Evolutionary conservation across 164 flowering plant species (phyloP).

Genomic region (Berberis thunbergii): DNA sequence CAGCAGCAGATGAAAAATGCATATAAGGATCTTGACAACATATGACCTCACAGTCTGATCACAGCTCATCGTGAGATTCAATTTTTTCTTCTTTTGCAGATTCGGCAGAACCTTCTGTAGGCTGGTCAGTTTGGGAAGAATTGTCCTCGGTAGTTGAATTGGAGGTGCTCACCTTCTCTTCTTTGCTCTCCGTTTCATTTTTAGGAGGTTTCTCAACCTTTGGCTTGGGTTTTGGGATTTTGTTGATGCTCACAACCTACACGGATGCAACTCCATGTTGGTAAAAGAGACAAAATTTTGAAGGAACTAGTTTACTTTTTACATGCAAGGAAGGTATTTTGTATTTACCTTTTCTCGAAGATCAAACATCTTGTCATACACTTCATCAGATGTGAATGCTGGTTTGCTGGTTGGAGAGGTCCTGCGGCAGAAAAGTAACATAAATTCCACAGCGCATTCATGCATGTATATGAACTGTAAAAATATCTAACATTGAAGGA

Average conservation of each 20-base stretch:
- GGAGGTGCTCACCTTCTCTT: conserved; percentile 8
- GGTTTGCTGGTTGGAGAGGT: conserved; percentile 49
- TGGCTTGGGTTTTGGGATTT: conserved; percentile 94
- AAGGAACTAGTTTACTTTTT: not conserved
- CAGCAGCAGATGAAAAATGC: conserved; percentile 1
- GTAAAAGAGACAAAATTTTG: not conserved
- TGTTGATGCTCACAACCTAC: conserved; percentile 59
- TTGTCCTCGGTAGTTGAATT: conserved; percentile 14
- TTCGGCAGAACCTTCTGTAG: conserved; percentile 9
- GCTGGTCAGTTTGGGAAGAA: conserved; percentile 12
- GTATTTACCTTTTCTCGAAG: conserved; percentile 69
- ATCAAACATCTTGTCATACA: conserved; percentile 39
- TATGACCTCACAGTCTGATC: not conserved
- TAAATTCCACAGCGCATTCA: not conserved
- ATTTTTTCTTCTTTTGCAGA: conserved; percentile 9
- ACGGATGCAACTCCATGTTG: not conserved
- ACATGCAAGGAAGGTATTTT: not conserved
- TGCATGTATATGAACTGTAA: too few species aligned
- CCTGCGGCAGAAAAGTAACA: conserved; percentile 29
- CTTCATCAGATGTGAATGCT: conserved; percentile 73
- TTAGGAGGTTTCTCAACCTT: conserved; percentile 68
- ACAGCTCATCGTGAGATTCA: conserved; percentile 22
- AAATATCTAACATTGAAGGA: too few species aligned
- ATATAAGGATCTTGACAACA: not conserved
- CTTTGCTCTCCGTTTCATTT: conserved; percentile 41